Evolutionary conservation across 1,284 basidiomycete species (phyloP).

Genomic region (Anthracocystis panici-leucophaei): DNA sequence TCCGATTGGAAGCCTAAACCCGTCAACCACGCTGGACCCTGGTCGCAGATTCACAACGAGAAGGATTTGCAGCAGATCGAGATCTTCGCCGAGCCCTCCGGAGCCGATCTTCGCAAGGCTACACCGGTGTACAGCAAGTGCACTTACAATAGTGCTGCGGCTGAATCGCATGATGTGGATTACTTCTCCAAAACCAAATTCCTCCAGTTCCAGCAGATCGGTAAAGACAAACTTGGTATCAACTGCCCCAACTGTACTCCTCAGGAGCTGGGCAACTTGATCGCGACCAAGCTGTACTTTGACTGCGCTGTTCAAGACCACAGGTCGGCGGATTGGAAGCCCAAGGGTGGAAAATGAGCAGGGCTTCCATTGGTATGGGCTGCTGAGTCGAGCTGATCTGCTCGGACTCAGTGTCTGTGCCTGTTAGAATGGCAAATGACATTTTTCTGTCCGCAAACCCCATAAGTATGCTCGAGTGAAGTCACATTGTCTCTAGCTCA

Average conservation of each 20-base stretch:
- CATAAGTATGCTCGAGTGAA: too few relatives aligned
- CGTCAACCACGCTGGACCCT: neutral
- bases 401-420: too few relatives aligned
- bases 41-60: constrained; percentile 10
- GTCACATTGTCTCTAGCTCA: too few relatives aligned
- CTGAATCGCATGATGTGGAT: too few relatives aligned
- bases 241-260: constrained; percentile 33
- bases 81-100: constrained; percentile 8
- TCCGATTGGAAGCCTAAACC: neutral
- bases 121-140: constrained; percentile 18
- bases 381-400: too few relatives aligned
- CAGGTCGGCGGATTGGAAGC: constrained; percentile 6
- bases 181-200: too few relatives aligned
- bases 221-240: constrained; percentile 7
- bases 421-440: too few relatives aligned
- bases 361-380: too few relatives aligned
- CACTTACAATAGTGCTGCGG: too few relatives aligned
- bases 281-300: constrained; percentile 17
- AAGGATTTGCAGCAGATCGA: constrained; percentile 11
- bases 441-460: too few relatives aligned
- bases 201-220: constrained; percentile 21
- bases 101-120: constrained; percentile 8
- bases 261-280: constrained; percentile 10
- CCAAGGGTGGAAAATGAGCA: constrained; percentile 3
- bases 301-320: constrained; percentile 9